Evolutionary conservation across 1,284 basidiomycete species (phyloP).

Genomic region (Papiliotrema fonsecae): DNA sequence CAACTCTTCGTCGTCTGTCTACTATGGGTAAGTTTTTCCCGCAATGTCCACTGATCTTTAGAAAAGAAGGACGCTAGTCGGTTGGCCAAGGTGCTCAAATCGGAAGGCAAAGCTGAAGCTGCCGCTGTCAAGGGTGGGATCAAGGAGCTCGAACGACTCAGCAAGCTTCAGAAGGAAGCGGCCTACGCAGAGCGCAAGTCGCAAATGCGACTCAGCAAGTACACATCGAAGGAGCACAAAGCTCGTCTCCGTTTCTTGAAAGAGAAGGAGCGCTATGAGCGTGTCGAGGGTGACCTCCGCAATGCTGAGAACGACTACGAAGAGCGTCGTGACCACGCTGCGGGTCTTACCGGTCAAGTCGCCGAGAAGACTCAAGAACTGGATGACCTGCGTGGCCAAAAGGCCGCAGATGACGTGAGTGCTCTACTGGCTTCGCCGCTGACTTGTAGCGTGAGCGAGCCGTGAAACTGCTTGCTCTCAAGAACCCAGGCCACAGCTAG

Average conservation of each 20-base stretch:
- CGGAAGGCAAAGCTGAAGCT: slow-evolving; percentile 45
- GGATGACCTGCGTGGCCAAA: slow-evolving; percentile 48
- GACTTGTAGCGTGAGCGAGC: slow-evolving; percentile 45
- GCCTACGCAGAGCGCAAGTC: slow-evolving; percentile 46
- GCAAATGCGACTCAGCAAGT: slow-evolving; percentile 44
- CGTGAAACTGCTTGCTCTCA: slow-evolving; percentile 46
- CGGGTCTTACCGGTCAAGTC: slow-evolving; percentile 39
- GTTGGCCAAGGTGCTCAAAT: slow-evolving; percentile 47
- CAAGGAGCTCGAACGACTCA: slow-evolving; percentile 46
- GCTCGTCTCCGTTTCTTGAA: slow-evolving; percentile 47
- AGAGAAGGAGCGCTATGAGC: slow-evolving; percentile 48
- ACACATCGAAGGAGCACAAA: slow-evolving; percentile 47
- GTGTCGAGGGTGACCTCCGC: slow-evolving; percentile 42
- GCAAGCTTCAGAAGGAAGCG: slow-evolving; percentile 44
- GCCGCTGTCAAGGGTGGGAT: slow-evolving; percentile 40
- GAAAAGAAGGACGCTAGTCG: slow-evolving; percentile 47
- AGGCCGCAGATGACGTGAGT: slow-evolving; percentile 51
- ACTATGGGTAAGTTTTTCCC: slow-evolving; percentile 24
- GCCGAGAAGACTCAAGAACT: slow-evolving; percentile 48
- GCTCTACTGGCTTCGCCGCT: background rate
- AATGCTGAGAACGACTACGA: slow-evolving; percentile 48
- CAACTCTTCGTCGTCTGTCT: slow-evolving; percentile 30
- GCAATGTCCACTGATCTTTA: background rate
- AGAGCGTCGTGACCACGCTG: slow-evolving; percentile 43
- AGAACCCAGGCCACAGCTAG: slow-evolving; percentile 47